Percentiles rank a stretch among this genome's conserved stretches.
These are phyloP conservation scores for Hypoxylon sp. DNA, from an alignment of 2,329 filamentous ascomycete genomes.

Conservation along the genomic window DNA sequence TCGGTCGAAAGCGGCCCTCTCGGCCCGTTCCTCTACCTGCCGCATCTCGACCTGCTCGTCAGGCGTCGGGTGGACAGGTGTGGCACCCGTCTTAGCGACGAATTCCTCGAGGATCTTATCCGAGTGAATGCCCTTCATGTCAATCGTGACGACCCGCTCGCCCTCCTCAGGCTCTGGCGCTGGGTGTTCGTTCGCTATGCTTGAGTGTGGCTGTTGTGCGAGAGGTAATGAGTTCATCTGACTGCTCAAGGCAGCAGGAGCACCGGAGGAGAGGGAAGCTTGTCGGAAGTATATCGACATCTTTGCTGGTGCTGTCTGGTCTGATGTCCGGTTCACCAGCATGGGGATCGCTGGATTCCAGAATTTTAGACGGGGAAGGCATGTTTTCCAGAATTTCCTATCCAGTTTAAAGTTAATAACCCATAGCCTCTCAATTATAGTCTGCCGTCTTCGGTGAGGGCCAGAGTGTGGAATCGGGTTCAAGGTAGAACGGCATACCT, in stretches of 20 bases:
- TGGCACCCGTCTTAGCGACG: constrained; percentile 73
- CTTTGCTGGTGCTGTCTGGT: constrained; percentile 70
- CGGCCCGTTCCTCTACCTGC: constrained; percentile 69
- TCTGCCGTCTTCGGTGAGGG: background rate
- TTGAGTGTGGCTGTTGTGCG: constrained; percentile 63
- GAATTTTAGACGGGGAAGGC: constrained; percentile 90
- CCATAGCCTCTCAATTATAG: background rate
- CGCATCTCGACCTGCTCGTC: constrained; percentile 73
- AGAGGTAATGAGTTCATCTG: constrained; percentile 48
- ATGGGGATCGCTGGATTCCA: constrained; percentile 91
- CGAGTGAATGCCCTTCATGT: constrained; percentile 75
- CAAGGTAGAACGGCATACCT: constrained; percentile 65
- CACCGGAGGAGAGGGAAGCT: constrained; percentile 46
- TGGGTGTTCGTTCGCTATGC: constrained; percentile 63
- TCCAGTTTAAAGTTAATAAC: constrained; percentile 44
- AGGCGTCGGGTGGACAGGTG: constrained; percentile 67
- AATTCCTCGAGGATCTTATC: constrained; percentile 75
- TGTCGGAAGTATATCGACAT: constrained; percentile 77
- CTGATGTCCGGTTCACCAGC: constrained; percentile 78
- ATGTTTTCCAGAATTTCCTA: constrained; percentile 90
- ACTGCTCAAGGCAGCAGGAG: constrained; percentile 37
- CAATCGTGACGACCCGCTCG: constrained; percentile 68
- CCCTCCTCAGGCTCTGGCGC: constrained; percentile 64
- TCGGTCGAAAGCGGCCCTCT: constrained; percentile 68
- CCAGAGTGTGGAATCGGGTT: background rate